Evolutionary conservation across 2,329 filamentous ascomycete species (phyloP).

Genomic region (Coleophoma eucalyptorum): DNA sequence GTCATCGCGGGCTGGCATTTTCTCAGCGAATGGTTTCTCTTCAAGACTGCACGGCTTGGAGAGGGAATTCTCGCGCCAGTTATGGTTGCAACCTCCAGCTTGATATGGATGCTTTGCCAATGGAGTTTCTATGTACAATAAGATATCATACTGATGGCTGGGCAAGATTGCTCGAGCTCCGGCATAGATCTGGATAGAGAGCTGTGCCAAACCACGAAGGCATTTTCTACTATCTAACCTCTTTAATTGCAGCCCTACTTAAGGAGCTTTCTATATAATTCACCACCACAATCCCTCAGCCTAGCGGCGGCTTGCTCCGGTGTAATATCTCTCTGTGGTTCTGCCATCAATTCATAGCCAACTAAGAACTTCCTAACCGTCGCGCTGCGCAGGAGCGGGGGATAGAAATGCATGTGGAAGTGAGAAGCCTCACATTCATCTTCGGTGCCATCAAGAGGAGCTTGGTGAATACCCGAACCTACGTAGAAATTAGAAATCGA

Average conservation of each 20-base stretch:
- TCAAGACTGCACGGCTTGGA: constrained; percentile 67
- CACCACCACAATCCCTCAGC: constrained; percentile 70
- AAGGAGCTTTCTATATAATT: constrained; percentile 69
- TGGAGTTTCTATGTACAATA: constrained; percentile 64
- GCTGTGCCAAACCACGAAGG: too few relatives aligned
- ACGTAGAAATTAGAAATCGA: background rate
- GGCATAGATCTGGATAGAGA: too few relatives aligned
- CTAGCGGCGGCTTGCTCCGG: constrained; percentile 88
- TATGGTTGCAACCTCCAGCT: constrained; percentile 40
- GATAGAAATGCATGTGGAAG: constrained; percentile 97
- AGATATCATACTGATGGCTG: too few relatives aligned
- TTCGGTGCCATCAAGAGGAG: constrained; percentile 74
- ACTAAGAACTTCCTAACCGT: constrained; percentile 96
- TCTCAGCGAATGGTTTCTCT: constrained; percentile 74
- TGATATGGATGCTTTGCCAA: constrained; percentile 63
- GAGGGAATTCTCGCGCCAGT: constrained; percentile 53
- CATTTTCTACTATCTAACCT: too few relatives aligned
- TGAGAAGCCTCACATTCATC: constrained; percentile 87
- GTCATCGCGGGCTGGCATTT: constrained; percentile 51
- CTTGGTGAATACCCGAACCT: constrained; percentile 94
- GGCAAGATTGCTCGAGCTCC: background rate
- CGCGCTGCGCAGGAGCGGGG: constrained; percentile 84
- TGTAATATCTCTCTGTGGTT: constrained; percentile 97
- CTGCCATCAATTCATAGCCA: constrained; percentile 93
- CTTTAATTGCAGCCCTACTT: constrained; percentile 3